A percentile compares a stretch with the other conserved stretches of the same genome.
Conservation (phyloP, 768 basidiomycete species). For the Suillus plorans region DNA sequence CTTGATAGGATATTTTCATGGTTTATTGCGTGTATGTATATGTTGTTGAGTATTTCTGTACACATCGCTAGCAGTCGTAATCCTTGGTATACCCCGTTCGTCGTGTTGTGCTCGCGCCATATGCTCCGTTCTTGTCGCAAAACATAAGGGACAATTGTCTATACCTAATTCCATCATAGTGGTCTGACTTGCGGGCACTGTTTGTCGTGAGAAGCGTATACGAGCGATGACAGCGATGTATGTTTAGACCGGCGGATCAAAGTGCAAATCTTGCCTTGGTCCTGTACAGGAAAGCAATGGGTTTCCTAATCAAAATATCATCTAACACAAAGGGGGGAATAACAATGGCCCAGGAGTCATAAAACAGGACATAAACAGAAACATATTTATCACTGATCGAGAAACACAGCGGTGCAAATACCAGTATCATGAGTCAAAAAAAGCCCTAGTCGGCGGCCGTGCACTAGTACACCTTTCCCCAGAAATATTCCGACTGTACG, state of each 20-base stretch:
- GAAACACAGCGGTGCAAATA: background rate
- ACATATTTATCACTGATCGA: background rate
- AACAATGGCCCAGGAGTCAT: background rate
- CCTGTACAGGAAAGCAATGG: background rate
- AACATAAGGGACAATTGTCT: background rate
- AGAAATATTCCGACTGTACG: constrained; percentile 27
- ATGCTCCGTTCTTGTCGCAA: background rate
- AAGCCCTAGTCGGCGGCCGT: constrained; percentile 20
- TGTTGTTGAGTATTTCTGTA: constrained; percentile 15
- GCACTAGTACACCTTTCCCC: constrained; percentile 45
- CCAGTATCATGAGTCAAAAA: background rate
- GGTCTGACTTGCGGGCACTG: background rate
- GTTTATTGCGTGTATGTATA: constrained; percentile 18
- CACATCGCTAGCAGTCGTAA: constrained; percentile 10
- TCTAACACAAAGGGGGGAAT: background rate
- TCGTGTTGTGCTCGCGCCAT: background rate
- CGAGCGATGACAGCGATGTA: background rate
- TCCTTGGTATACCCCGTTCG: background rate
- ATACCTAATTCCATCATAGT: background rate
- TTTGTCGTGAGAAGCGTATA: background rate
- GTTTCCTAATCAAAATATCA: background rate
- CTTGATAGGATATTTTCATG: constrained; percentile 10
- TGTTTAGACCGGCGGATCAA: background rate
- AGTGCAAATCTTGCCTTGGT: background rate
- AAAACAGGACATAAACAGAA: background rate